Evolutionary conservation across 176 grass and related monocot species (phyloP), one percentile per base, ranked within the genome.

Genomic region (Raddia distichophylla): DNA sequence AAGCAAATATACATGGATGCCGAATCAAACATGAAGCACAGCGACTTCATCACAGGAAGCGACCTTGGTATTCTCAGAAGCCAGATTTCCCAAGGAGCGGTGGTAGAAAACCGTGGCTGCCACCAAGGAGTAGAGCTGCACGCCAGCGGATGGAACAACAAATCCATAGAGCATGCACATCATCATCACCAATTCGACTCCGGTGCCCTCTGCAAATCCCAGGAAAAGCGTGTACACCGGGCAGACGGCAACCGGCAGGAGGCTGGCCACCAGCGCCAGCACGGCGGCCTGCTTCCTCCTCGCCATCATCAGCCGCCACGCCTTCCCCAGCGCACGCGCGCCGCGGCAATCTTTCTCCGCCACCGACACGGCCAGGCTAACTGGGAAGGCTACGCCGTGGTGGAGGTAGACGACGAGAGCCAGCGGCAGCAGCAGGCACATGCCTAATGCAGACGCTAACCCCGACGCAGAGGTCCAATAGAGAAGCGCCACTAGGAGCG

Each of bases 261-360:
- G n/a, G 64, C 49, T 65, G 11, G 52, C n/a, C 50, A 69, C 13
- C n/a, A 58, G 35, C 60, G 55, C 47, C 51, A 80, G 11, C n/a
- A 80, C 78, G 52, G 51, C 65, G 40, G 50, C 64, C 52, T 68
- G 65, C 51, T 80, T 80, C 40, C 42, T 70, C 52, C 65, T 80
- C 37, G 51, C 76, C 48, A 18, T 57, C 37, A 80, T 10, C 22
- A 82, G 57, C 22, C 56, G 67, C 79, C 79, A 72, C 27, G 79
- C 67, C 5, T 22, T 10, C 13, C 37, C 8, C 7, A 69, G 15
- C 1, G 27, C 67, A 33, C 15, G n/a, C 52, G 12, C 13, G 19
- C 19, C 8, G 50, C 35, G 18, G 0, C 66, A 49, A 6, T 35
- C 55, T 35, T 80, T 52, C 52, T 44, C 64, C 15, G 44, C 75